A percentile compares a stretch with the other conserved stretches of the same genome.
Evolutionary conservation across 2,329 filamentous ascomycete species (phyloP).

Genomic region (Fusarium bactridioides): DNA sequence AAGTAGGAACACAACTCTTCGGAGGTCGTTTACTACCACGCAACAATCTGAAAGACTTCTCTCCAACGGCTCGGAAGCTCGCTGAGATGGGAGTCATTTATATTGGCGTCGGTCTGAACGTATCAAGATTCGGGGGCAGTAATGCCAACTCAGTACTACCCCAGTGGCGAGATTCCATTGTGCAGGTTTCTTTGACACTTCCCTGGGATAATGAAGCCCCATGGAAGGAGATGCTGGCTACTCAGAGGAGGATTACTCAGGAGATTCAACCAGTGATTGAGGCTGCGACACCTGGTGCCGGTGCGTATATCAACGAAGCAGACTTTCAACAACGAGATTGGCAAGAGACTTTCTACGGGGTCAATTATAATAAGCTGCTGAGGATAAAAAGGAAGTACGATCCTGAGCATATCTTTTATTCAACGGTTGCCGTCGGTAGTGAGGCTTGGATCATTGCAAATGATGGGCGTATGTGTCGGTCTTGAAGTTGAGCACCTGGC

Average conservation of each 20-base stretch:
- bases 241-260: constrained; percentile 41
- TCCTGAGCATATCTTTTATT: constrained; percentile 55
- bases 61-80: constrained; percentile 22
- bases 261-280: constrained; percentile 39
- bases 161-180: constrained; percentile 50
- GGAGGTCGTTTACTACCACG: constrained; percentile 55
- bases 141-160: constrained; percentile 50
- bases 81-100: constrained; percentile 38
- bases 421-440: constrained; percentile 57
- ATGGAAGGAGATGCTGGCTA: constrained; percentile 42
- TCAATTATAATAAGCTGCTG: constrained; percentile 52
- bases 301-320: constrained; percentile 61
- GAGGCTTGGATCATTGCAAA: constrained; percentile 52
- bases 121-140: constrained; percentile 35
- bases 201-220: constrained; percentile 42
- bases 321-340: constrained; percentile 54
- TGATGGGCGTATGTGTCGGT: constrained; percentile 30
- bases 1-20: constrained; percentile 41
- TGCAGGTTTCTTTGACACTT: constrained; percentile 42
- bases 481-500: neutral
- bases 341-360: constrained; percentile 55
- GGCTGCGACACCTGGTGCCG: constrained; percentile 51
- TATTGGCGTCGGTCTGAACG: constrained; percentile 42
- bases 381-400: constrained; percentile 61
- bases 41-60: constrained; percentile 36